Evolutionary conservation across 2,329 filamentous ascomycete genomes (phyloP).

Genomic region (Aspergillus udagawae): DNA sequence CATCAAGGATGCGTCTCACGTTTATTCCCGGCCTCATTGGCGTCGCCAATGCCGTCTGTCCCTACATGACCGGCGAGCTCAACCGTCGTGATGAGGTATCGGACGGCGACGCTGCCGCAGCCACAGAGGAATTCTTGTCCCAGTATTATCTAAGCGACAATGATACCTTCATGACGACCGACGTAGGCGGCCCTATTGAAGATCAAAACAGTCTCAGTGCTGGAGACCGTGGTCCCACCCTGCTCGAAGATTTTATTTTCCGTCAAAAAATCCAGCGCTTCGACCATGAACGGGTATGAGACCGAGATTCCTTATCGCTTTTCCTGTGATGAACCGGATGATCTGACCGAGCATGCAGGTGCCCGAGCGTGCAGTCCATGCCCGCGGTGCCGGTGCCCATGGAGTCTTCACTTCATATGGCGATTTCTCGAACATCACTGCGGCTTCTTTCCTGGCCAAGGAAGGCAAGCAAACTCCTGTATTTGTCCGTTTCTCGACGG

Average conservation of each 20-base stretch:
- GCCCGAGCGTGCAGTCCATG: conserved; percentile 65
- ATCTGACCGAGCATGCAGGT: conserved; percentile 35
- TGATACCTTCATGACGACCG: conserved; percentile 57
- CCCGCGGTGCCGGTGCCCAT: conserved; percentile 64
- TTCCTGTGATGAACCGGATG: neutral
- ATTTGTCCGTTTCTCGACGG: conserved; percentile 71
- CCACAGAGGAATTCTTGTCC: conserved; percentile 40
- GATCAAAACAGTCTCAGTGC: conserved; percentile 65
- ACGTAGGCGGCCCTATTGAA: conserved; percentile 64
- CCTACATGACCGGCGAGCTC: conserved; percentile 37
- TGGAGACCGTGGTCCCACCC: conserved; percentile 62
- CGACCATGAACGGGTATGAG: conserved; percentile 63
- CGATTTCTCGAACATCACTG: conserved; percentile 64
- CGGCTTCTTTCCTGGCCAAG: conserved; percentile 58
- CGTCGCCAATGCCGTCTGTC: conserved; percentile 38
- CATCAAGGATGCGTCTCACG: conserved; percentile 23
- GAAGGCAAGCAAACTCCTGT: conserved; percentile 60
- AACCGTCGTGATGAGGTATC: conserved; percentile 18
- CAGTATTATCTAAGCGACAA: conserved; percentile 51
- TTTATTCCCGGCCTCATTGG: conserved; percentile 28
- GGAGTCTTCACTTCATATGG: conserved; percentile 66
- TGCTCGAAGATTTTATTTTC: conserved; percentile 70
- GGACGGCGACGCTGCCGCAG: conserved; percentile 21
- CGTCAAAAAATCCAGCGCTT: conserved; percentile 69
- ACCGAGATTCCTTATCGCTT: neutral